phyloP scores from a whole-genome alignment of 140 eudicot species.

The Oenanthe javanica region DNA sequence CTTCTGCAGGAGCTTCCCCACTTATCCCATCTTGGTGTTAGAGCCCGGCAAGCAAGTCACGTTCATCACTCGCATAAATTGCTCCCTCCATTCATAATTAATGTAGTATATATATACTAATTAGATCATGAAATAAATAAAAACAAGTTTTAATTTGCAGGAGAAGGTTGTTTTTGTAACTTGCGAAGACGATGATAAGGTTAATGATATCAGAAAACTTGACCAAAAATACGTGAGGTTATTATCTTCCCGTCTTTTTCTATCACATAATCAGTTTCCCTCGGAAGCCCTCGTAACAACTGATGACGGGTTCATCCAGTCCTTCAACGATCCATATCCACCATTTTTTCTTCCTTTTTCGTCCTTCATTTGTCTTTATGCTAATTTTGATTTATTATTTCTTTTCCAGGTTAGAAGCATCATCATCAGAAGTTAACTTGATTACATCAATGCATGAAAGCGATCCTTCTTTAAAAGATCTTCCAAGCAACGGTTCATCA shows the following conservation, averaged over 20 bases:
- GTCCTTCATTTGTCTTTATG: neutral
- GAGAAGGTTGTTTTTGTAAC: conserved; percentile 94
- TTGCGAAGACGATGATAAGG: conserved; percentile 85
- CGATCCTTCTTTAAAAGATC: conserved; percentile 16
- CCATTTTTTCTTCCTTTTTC: neutral
- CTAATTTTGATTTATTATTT: neutral
- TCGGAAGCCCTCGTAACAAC: neutral
- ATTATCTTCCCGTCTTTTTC: conserved; percentile 6
- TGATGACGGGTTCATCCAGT: neutral
- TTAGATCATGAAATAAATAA: conserved; percentile 15
- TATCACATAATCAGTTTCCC: conserved; percentile 1
- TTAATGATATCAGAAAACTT: conserved; percentile 41
- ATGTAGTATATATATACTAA: neutral
- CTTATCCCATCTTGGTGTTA: conserved; percentile 95
- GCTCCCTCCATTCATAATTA: neutral
- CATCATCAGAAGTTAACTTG: conserved; percentile 56
- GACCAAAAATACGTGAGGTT: conserved; percentile 77
- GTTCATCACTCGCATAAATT: neutral
- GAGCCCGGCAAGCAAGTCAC: conserved; percentile 89
- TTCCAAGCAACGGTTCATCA: conserved; percentile 15
- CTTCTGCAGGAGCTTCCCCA: conserved; percentile 97
- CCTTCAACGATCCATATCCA: neutral
- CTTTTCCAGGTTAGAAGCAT: conserved; percentile 66
- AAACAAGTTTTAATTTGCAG: conserved; percentile 29
- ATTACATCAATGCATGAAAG: conserved; percentile 25